Evolutionary conservation across 2,329 filamentous ascomycete genomes (phyloP), one percentile per base, ranked within the genome.

Genomic region (Microsporum ferrugineum): DNA sequence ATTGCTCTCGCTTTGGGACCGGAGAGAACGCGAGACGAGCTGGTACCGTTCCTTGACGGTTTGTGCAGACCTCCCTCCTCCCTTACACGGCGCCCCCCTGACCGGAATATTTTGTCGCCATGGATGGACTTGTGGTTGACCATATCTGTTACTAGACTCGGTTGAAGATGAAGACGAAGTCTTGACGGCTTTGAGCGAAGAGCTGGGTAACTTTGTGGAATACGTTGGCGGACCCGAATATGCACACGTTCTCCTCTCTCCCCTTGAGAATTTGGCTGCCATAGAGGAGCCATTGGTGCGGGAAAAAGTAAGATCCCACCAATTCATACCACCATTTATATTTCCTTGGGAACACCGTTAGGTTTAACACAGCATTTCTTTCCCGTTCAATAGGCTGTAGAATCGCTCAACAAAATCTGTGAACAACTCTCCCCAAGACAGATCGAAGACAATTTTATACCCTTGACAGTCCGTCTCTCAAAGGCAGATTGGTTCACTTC

Each of bases 401-500:
- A 99, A 76, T 99, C 94, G 56, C 84, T 99, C 68, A 99, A 99
- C 84, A 99, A 96, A 80, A 97, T 99, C 75, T 97, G 94, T 83
- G 85, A 86, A 72, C 86, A 96, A 74, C 83, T 99, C 61, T 95
- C 91, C 58, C 80, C 90, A 69, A 84, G 90, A 75, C 94, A 99
- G 79, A 87, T 97, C 72, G 94, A 99, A 80, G 89, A 96, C 71
- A 89, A 91, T 77, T 97, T 97, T 79, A 92, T 99, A 68, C 94
- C 94, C 64, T 87, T 99, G 71, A 91, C 91, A 63, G 84, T 95
- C 71, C 90, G 94, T 72, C 88, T 99, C 64, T 95, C 94, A 66
- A 99, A 97, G 83, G 94, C 94, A 77, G 94, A 99, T 78, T 99
- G 94, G 94, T 99, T 99, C 77, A 99, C 94, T 62, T 97, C 94